These are phyloP conservation scores for Barnettozyma hawaiiensis DNA, from an alignment of 1,139 yeast genomes.

Conservation along the genomic window DNA sequence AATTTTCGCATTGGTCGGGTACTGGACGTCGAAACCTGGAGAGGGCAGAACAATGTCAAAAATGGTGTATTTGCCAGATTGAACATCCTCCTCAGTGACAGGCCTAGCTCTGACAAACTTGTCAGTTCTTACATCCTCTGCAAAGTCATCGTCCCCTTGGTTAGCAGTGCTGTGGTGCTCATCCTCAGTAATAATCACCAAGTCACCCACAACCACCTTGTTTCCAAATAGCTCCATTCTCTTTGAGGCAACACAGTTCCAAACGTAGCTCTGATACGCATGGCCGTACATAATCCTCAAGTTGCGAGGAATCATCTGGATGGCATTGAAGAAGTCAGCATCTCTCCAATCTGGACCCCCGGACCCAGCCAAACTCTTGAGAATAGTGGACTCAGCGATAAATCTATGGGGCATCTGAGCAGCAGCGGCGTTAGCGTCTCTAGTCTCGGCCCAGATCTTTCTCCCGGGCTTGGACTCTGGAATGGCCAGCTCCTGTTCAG, in stretches of 20 bases:
- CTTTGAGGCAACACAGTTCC: conserved; percentile 84
- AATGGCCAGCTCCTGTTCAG: conserved; percentile 78
- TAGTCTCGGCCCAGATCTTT: conserved; percentile 70
- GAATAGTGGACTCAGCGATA: conserved; percentile 74
- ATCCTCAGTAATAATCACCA: conserved; percentile 63
- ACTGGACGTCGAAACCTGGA: conserved; percentile 86
- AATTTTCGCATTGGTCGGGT: conserved; percentile 66
- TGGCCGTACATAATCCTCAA: conserved; percentile 93
- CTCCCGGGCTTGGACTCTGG: conserved; percentile 84
- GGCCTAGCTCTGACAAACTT: conserved; percentile 30
- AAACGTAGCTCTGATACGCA: conserved; percentile 92
- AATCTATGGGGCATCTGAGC: conserved; percentile 80
- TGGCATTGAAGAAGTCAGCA: conserved; percentile 62
- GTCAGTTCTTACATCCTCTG: conserved; percentile 54
- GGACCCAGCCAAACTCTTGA: conserved; percentile 49
- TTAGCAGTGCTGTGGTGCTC: conserved; percentile 34
- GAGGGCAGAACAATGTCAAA: conserved; percentile 87
- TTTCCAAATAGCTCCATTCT: conserved; percentile 70
- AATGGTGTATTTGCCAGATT: conserved; percentile 56
- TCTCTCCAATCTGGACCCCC: conserved; percentile 42
- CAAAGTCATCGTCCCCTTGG: conserved; percentile 74
- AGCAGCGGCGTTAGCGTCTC: conserved; percentile 59
- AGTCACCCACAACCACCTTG: conserved; percentile 73
- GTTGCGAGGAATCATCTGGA: conserved; percentile 88
- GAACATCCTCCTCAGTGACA: conserved; percentile 56